These are phyloP conservation scores for Dictyostelium brefeldianum DNA, from an alignment of 78 protist species.

Conservation along the genomic window DNA sequence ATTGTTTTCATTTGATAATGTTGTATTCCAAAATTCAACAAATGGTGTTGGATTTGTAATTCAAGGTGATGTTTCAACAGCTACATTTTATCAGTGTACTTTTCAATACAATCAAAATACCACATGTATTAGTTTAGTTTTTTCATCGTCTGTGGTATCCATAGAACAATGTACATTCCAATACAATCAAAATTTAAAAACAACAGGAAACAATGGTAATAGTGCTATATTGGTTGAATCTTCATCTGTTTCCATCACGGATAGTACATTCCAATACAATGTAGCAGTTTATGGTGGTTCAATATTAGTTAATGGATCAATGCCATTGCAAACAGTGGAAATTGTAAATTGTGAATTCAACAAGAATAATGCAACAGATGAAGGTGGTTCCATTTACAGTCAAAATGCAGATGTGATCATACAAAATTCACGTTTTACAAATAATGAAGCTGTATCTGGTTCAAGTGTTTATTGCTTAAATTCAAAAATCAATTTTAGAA, in stretches of 20 bases:
- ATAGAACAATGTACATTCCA: neutral
- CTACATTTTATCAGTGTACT: neutral
- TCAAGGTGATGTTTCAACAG: neutral
- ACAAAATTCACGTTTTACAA: neutral
- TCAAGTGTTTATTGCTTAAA: constrained; percentile 5
- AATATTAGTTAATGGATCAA: neutral
- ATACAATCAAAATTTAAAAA: no score
- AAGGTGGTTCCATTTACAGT: neutral
- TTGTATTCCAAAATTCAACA: neutral
- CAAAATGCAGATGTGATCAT: neutral
- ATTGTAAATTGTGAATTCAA: neutral
- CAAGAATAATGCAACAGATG: neutral
- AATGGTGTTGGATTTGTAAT: neutral
- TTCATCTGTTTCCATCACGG: neutral
- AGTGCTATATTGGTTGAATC: neutral
- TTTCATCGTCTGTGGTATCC: neutral
- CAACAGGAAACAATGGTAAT: neutral
- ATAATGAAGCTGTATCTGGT: constrained; percentile 12
- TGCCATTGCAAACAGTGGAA: neutral
- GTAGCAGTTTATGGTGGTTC: neutral
- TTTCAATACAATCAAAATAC: neutral
- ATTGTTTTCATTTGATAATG: neutral
- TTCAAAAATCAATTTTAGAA: neutral
- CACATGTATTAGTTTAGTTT: neutral
- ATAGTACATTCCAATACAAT: neutral